Evolutionary conservation across 306 rosid species (phyloP).

Genomic region (Calophaca sinica): DNA sequence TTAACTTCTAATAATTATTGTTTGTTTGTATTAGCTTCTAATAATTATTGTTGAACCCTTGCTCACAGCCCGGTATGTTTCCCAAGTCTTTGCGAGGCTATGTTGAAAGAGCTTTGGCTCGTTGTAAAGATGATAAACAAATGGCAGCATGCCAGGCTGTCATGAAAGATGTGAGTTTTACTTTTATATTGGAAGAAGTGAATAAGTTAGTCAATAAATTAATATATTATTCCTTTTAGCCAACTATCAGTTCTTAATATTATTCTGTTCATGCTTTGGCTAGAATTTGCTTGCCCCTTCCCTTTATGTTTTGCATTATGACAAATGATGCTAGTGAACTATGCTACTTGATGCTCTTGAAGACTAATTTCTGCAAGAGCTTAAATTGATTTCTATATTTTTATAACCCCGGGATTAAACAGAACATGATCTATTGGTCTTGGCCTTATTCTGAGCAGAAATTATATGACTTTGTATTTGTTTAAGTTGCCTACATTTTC

Average conservation of each 20-base stretch:
- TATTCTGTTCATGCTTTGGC: conserved; percentile 15
- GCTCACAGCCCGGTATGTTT: conserved; percentile 83
- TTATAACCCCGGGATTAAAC: conserved; percentile 9
- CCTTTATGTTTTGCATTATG: conserved; percentile 12
- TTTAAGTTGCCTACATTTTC: conserved; percentile 8
- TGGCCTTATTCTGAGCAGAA: conserved; percentile 34
- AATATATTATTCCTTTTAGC: conserved; percentile 16
- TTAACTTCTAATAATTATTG: conserved; percentile 35
- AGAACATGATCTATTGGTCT: background rate
- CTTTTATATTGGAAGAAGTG: conserved; percentile 15
- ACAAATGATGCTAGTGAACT: conserved; percentile 17
- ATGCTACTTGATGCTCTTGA: conserved; percentile 28
- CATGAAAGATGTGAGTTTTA: conserved; percentile 81
- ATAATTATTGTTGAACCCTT: conserved; percentile 42
- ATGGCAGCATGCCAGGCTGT: conserved; percentile 83
- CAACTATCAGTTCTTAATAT: conserved; percentile 23
- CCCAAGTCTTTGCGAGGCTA: conserved; percentile 93
- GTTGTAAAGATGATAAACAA: conserved; percentile 87
- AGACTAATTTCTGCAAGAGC: conserved; percentile 10
- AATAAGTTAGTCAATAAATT: background rate
- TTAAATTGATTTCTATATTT: conserved; percentile 23
- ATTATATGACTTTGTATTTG: background rate
- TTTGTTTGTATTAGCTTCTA: conserved; percentile 24
- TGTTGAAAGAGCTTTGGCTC: conserved; percentile 95
- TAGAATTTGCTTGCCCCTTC: background rate